These are phyloP conservation scores for Quercus aquifolioides DNA, from an alignment of 306 rosid genomes.

Conservation along the genomic window DNA sequence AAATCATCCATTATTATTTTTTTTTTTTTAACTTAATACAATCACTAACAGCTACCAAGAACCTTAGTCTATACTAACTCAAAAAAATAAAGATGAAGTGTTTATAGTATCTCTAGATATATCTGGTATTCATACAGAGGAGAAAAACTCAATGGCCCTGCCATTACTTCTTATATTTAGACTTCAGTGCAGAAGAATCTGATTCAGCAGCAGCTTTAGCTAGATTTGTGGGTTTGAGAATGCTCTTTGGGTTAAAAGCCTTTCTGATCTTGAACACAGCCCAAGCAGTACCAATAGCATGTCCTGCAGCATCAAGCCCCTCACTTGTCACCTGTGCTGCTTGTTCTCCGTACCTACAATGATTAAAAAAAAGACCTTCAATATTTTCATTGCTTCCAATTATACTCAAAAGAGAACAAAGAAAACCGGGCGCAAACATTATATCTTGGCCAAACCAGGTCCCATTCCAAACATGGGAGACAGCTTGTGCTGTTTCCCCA, in stretches of 20 bases:
- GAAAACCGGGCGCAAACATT: not conserved
- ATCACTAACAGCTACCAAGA: not conserved
- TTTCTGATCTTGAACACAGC: constrained; percentile 80
- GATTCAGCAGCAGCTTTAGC: constrained; percentile 58
- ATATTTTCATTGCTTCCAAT: not conserved
- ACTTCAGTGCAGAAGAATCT: constrained; percentile 31
- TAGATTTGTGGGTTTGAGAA: constrained; percentile 64
- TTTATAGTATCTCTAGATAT: not conserved
- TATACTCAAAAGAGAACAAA: too few relatives aligned
- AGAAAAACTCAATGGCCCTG: not conserved
- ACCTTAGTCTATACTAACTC: not conserved
- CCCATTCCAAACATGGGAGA: not conserved
- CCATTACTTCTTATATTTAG: constrained; percentile 25
- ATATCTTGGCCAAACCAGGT: not conserved
- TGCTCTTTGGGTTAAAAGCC: constrained; percentile 79
- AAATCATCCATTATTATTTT: not conserved
- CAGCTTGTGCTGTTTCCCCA: not conserved
- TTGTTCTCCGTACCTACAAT: constrained; percentile 70
- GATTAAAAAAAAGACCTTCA: not conserved
- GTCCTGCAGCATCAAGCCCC: constrained; percentile 84
- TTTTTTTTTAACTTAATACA: not conserved
- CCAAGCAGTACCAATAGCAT: constrained; percentile 87
- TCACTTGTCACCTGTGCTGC: constrained; percentile 68
- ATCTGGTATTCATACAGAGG: not conserved
- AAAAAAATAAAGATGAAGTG: not conserved